phyloP scores from a whole-genome alignment of 805 yeast species.

The Candida arabinofermentans region DNA sequence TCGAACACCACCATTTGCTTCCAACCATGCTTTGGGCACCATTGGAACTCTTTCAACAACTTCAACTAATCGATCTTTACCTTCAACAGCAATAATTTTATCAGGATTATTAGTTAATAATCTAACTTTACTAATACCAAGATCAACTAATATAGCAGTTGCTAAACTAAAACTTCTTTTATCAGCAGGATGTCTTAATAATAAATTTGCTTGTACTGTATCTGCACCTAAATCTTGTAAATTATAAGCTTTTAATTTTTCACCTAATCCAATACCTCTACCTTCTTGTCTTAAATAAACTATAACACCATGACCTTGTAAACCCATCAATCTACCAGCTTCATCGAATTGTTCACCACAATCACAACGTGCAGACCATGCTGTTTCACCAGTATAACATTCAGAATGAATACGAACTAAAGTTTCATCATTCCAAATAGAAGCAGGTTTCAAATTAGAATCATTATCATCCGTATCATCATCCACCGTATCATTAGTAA shows the following conservation, averaged over 20 bases:
- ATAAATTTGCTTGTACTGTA: constrained; percentile 91
- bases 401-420: constrained; percentile 92
- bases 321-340: constrained; percentile 91
- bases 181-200: constrained; percentile 96
- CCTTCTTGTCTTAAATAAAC: constrained; percentile 98
- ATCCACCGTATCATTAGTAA: constrained; percentile 29
- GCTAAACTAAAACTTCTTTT: constrained; percentile 93
- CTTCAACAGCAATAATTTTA: constrained; percentile 92
- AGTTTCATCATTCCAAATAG: constrained; percentile 35
- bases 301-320: constrained; percentile 84
- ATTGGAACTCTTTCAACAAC: constrained; percentile 92
- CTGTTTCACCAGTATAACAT: constrained; percentile 98
- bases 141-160: constrained; percentile 84
- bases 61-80: constrained; percentile 64
- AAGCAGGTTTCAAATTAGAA: too few species aligned
- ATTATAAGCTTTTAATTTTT: constrained; percentile 93
- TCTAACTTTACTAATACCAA: constrained; percentile 68
- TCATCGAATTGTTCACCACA: constrained; percentile 99
- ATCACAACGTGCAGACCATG: constrained; percentile 98
- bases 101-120: constrained; percentile 94
- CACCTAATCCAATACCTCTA: constrained; percentile 97
- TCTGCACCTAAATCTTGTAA: constrained; percentile 98
- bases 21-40: constrained; percentile 93
- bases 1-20: constrained; percentile 58
- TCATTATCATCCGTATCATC: too few species aligned